These are phyloP conservation scores for Penicillium robsamsonii DNA, from an alignment of 495 filamentous ascomycete genomes.

Conservation along the genomic window DNA sequence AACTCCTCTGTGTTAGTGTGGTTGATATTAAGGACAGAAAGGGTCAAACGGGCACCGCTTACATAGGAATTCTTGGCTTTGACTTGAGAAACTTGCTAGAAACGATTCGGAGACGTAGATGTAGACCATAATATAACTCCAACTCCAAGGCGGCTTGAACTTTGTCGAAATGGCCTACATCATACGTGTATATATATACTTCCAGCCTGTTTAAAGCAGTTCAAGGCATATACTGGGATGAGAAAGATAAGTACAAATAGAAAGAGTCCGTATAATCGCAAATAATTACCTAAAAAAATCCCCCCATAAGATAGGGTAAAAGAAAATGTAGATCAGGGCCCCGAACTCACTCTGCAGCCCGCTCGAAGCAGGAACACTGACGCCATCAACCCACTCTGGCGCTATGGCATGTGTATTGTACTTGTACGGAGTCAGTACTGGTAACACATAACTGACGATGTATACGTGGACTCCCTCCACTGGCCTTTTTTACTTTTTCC, in stretches of 20 bases:
- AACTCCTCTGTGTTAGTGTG: too few relatives aligned
- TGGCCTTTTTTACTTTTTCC: background rate
- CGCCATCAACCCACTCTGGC: conserved; percentile 22
- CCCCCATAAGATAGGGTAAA: background rate
- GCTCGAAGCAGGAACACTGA: conserved; percentile 32
- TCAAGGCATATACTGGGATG: too few relatives aligned
- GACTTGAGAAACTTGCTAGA: too few relatives aligned
- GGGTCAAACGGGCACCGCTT: background rate
- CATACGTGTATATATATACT: too few relatives aligned
- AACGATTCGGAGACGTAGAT: too few relatives aligned
- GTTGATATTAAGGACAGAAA: background rate
- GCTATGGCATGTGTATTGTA: conserved; percentile 26
- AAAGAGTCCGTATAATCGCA: too few relatives aligned
- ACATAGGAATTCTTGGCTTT: background rate
- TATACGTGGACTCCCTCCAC: conserved; percentile 7
- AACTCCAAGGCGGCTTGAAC: too few relatives aligned
- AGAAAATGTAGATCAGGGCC: conserved; percentile 27
- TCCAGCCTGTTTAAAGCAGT: too few relatives aligned
- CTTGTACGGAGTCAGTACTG: background rate
- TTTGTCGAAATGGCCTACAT: too few relatives aligned
- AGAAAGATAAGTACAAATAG: too few relatives aligned
- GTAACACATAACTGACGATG: background rate
- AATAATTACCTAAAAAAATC: too few relatives aligned
- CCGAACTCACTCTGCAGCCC: conserved; percentile 27
- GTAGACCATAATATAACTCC: too few relatives aligned